A percentile compares a stretch with the other conserved stretches of the same genome.
Conservation (phyloP, 2,329 filamentous ascomycete genomes). For the Xylaria sp. region DNA sequence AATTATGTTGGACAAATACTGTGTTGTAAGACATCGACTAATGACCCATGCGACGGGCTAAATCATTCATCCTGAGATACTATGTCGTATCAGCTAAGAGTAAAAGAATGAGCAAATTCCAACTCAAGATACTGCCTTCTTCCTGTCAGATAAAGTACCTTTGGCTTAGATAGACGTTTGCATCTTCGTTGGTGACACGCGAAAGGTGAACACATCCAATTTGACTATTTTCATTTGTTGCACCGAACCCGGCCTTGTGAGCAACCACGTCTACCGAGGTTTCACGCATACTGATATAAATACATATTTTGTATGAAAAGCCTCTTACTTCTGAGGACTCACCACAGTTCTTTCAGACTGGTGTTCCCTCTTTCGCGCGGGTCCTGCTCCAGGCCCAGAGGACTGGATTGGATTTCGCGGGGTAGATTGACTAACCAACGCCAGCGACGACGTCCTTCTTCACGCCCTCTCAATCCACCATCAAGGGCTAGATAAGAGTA, state of each 20-base stretch:
- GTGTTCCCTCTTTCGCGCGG: not conserved
- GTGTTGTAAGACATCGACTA: not conserved
- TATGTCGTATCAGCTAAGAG: not conserved
- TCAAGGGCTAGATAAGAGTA: not conserved
- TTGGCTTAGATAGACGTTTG: not conserved
- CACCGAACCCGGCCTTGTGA: not conserved
- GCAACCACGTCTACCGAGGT: not conserved
- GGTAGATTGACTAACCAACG: too few species aligned
- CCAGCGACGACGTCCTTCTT: not conserved
- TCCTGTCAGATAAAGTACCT: not conserved
- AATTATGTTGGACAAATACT: not conserved
- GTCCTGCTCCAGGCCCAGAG: not conserved
- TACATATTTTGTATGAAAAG: not conserved
- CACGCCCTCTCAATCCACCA: not conserved
- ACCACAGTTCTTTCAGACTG: not conserved
- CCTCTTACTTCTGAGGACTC: not conserved
- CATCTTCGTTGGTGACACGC: not conserved
- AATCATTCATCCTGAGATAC: not conserved
- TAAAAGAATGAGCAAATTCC: not conserved
- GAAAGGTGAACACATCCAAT: not conserved
- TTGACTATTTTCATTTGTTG: not conserved
- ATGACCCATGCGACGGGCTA: not conserved
- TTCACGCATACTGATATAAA: not conserved
- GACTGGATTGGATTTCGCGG: too few species aligned
- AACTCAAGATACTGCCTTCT: not conserved